phyloP scores from a whole-genome alignment of 2,329 filamentous ascomycete genomes.

The Epichloe aotearoae region DNA sequence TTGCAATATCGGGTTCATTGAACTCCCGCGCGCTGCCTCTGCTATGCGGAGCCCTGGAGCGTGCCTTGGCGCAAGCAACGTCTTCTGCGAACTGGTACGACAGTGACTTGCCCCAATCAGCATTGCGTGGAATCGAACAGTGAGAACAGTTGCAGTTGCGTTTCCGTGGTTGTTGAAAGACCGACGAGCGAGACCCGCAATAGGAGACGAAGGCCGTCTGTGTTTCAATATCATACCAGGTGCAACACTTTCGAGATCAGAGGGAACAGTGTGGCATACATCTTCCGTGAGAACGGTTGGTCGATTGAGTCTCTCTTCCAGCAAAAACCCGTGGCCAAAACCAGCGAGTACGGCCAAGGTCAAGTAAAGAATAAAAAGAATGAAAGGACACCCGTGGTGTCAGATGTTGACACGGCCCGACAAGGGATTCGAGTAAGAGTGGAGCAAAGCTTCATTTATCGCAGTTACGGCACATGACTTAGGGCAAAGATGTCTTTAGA shows the following conservation, averaged over 20 bases:
- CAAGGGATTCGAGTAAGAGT: no score
- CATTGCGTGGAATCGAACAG: neutral
- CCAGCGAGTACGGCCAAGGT: no score
- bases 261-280: neutral
- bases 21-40: slow-evolving; percentile 3
- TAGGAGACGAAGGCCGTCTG: neutral
- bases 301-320: no score
- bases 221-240: neutral
- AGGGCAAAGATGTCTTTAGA: no score
- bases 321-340: no score
- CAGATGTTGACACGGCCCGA: no score
- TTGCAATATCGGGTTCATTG: no score
- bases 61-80: slow-evolving; percentile 8
- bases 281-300: no score
- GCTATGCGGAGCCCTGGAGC: slow-evolving; percentile 12
- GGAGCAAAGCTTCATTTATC: no score
- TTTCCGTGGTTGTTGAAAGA: neutral
- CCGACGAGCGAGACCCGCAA: neutral
- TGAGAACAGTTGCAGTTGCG: neutral
- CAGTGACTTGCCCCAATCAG: neutral
- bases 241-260: neutral
- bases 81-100: neutral
- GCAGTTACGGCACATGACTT: no score
- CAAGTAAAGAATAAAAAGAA: no score
- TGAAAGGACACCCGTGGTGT: no score